Evolutionary conservation across 1,284 basidiomycete species (phyloP), one percentile per base, ranked within the genome.

Genomic region (Erythrobasidium hasegawianum): DNA sequence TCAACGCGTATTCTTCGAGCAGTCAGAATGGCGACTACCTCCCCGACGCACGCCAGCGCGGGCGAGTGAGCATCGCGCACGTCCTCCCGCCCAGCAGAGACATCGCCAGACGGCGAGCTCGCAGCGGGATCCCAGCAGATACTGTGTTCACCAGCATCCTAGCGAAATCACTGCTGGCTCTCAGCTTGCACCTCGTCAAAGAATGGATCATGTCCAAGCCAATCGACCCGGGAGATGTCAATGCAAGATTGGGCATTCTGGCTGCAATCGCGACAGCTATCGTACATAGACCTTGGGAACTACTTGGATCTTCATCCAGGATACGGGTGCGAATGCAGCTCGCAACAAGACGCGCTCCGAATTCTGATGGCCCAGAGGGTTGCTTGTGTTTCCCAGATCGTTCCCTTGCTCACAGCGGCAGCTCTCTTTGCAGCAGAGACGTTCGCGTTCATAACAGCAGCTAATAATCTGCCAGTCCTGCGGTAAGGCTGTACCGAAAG

Each of bases 141-240:
- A 68, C 72, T 20, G 57, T 73, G 5, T 69, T 73, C 57, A 66
- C 64, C 2, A 49, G 69, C 56, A 58, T 71, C 18, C 66, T 72
- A 3, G 70, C 69, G 2, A 74, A 74, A 29, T 71, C 69, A n/a
- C 61, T 71, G 40, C 60, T 72, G 57, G 71, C 72, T 2, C 67
- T 74, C 20, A 41, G 72, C 14, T 68, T 71, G 39, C 69, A 70
- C 60, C 67, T 72, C 41, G 52, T 68, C 14, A 68, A 66, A 39
- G 71, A 73, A 53, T 73, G 72, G 72, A 27, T 72, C 27, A 47
- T 74, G 13, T 64, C 65, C n/a, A 68, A 64, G 9, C 22, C n/a
- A 2, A 47, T 58, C 13, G 41, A 27, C 5, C 39, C 66, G 1
- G 67, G 64, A 53, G 61, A 64, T 9, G 24, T 69, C 24, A 68